Percentiles rank a stretch among this genome's conserved stretches.
phyloP scores from a whole-genome alignment of 192 early-diverging fungal genomes.

The Globomyces pollinis-pini region DNA sequence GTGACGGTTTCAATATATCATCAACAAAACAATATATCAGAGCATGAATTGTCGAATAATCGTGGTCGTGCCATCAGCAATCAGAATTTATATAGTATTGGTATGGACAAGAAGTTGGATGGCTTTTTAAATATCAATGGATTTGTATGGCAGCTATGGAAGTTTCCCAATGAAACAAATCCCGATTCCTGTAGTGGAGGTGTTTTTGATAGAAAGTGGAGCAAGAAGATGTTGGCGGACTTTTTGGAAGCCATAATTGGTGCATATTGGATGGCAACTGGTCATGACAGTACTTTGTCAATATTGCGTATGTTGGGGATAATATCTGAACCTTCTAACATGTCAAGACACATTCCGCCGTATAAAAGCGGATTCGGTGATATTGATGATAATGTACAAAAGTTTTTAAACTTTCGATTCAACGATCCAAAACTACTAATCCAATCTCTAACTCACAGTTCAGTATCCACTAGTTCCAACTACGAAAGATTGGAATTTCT shows the following conservation, averaged over 20 bases:
- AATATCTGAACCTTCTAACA: not conserved
- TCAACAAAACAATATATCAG: conserved; percentile 16
- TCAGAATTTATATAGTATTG: conserved; percentile 50
- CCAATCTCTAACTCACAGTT: not conserved
- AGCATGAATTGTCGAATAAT: conserved; percentile 68
- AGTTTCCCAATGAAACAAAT: conserved; percentile 15
- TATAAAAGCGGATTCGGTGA: not conserved
- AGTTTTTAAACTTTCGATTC: not conserved
- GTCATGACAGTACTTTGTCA: conserved; percentile 20
- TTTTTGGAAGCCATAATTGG: conserved; percentile 79
- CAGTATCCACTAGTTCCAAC: not conserved
- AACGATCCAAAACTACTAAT: not conserved
- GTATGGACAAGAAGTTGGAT: conserved; percentile 45
- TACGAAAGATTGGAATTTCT: conserved; percentile 91
- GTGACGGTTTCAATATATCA: conserved; percentile 68
- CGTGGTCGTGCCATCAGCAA: conserved; percentile 75
- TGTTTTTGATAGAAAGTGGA: conserved; percentile 21
- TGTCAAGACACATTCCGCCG: not conserved
- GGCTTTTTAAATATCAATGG: conserved; percentile 53
- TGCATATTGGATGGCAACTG: conserved; percentile 54
- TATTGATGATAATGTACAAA: not conserved
- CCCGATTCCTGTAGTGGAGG: conserved; percentile 18
- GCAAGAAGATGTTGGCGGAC: conserved; percentile 81
- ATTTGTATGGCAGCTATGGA: conserved; percentile 40
- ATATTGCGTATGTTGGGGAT: conserved; percentile 7